These are phyloP conservation scores for Alternaria solani DNA, from an alignment of 2,329 filamentous ascomycete genomes.

Conservation along the genomic window DNA sequence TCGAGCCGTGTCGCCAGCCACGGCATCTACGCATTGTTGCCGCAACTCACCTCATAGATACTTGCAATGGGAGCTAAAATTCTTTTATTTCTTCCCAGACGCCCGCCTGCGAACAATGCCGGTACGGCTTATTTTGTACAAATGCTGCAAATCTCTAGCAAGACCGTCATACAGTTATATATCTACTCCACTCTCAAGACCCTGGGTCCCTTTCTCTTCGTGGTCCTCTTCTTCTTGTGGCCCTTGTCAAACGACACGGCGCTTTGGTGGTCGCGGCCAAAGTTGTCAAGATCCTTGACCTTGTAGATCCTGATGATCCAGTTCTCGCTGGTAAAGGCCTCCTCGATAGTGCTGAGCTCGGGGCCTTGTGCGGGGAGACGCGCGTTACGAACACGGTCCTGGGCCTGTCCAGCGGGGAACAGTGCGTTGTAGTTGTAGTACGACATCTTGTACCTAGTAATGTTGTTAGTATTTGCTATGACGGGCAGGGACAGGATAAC, in stretches of 20 bases:
- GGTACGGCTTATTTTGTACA: slow-evolving; percentile 38
- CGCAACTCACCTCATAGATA: background rate
- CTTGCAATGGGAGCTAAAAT: slow-evolving; percentile 12
- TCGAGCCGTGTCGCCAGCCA: background rate
- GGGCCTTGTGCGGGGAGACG: slow-evolving; percentile 85
- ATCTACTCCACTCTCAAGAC: slow-evolving; percentile 74
- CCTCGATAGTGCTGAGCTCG: slow-evolving; percentile 86
- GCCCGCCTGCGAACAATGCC: slow-evolving; percentile 32
- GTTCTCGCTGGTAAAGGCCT: slow-evolving; percentile 99
- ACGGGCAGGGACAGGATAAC: slow-evolving; percentile 44
- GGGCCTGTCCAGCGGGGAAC: slow-evolving; percentile 89
- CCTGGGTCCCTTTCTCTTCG: slow-evolving; percentile 76
- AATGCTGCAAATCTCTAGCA: slow-evolving; percentile 32
- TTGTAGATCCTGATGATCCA: slow-evolving; percentile 99
- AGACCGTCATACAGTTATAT: slow-evolving; percentile 5
- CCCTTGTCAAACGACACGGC: slow-evolving; percentile 76
- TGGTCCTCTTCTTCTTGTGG: slow-evolving; percentile 81
- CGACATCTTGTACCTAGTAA: slow-evolving; percentile 96
- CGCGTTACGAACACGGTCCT: slow-evolving; percentile 85
- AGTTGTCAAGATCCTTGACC: slow-evolving; percentile 97
- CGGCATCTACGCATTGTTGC: background rate
- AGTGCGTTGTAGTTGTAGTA: slow-evolving; percentile 97
- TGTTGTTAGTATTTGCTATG: slow-evolving; percentile 33
- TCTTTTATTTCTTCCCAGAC: slow-evolving; percentile 43
- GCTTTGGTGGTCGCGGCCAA: slow-evolving; percentile 84